Evolutionary conservation across 129 eudicot genomes (phyloP), one percentile per base, ranked within the genome.

Genomic region (Calendula officinalis): DNA sequence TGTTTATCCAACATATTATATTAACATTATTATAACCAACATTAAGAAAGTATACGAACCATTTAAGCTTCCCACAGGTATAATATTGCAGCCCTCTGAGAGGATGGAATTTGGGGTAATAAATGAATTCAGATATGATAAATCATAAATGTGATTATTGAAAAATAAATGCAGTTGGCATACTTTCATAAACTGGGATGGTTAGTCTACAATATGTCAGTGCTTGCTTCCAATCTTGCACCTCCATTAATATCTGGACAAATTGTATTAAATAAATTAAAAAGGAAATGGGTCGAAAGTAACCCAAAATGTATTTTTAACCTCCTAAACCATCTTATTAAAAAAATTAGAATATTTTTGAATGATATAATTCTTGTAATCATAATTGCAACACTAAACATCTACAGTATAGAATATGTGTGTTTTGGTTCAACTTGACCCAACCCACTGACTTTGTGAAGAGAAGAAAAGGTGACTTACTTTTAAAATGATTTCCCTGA

Each of bases 21-120:
- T 22, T 22, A 22, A 22, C 1, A 22, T 22, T 22, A 22, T 22
- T 22, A 22, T 22, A 2, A 22, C 30, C 30, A 22, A 22, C 30
- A 32, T 16, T 30, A 27, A 37, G 45, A 10, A 6, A 0, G 30
- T 42, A 45, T 22, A 76, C 81, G 51, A 48, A 92, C 99, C 99
- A 88, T 67, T 88, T 89, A 58, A 92, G 88, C 73, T 88, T 92
- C 66, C 96, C 96, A 54, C 95, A 83, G 14, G 86, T 80, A 66
- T 85, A 92, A 76, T 88, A 85, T 53, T 88, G 96, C 75, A 92
- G 75, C 30, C 99, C 99, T 50, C 80, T 78, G 62, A 83, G 69
- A 45, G 99, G 99, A 75, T 92, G 95, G 55, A 61, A 66, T 32
- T 64, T 82, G 40, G 91, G 91, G 74, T 92, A 45, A n/a, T 30